Percentiles rank a stretch among this genome's conserved stretches.
Conservation (phyloP, 345 rosid species). For the Eucalyptus erythrocorys region DNA sequence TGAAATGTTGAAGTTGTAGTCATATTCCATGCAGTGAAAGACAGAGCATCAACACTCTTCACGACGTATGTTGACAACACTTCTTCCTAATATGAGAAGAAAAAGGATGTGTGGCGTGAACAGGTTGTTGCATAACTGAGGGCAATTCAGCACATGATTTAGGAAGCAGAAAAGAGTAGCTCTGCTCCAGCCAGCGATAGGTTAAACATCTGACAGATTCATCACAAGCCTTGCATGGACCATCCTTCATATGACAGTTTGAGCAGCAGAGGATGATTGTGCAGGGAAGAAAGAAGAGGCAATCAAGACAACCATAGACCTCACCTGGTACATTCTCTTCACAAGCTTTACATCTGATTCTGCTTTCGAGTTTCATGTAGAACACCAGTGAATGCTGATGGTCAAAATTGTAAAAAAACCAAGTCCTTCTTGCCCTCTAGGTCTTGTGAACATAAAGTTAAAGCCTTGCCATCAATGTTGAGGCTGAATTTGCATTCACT, state of each 20-base stretch:
- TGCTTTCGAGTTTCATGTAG: too few relatives aligned
- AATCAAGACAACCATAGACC: too few relatives aligned
- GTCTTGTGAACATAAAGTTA: not conserved
- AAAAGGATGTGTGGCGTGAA: not conserved
- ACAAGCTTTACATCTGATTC: too few relatives aligned
- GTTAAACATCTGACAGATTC: rapidly evolving
- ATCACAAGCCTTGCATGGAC: not conserved
- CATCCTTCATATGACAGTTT: not conserved
- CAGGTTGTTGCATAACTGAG: not conserved
- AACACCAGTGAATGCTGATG: too few relatives aligned
- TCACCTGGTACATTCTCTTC: too few relatives aligned
- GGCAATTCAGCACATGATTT: not conserved
- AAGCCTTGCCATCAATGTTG: not conserved
- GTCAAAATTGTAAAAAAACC: not conserved
- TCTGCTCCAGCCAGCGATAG: not conserved
- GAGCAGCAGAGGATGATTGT: too few relatives aligned
- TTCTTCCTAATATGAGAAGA: not conserved
- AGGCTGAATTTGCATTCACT: not conserved
- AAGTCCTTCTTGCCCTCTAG: not conserved
- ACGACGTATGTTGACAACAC: rapidly evolving
- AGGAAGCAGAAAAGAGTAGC: not conserved
- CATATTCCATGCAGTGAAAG: not conserved
- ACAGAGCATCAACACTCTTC: not conserved
- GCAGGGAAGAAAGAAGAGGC: too few relatives aligned
- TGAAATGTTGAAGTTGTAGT: not conserved